Conservation (phyloP, 495 filamentous ascomycete species). For the Lepraria neglecta region DNA sequence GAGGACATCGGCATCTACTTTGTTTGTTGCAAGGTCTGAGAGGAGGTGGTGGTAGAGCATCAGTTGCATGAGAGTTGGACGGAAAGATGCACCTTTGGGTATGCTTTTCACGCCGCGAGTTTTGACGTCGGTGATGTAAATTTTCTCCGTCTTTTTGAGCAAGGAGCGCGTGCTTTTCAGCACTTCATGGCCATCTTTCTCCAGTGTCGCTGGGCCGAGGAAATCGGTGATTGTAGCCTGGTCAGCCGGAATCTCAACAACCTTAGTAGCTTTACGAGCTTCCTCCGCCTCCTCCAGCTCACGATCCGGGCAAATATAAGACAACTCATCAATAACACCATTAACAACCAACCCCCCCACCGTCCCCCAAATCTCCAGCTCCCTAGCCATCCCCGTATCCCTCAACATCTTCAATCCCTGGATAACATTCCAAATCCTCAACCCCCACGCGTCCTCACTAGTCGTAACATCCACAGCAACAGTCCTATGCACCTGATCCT, state of each 20-base stretch:
- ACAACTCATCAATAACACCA: slow-evolving; percentile 84
- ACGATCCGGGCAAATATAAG: slow-evolving; percentile 66
- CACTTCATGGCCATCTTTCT: slow-evolving; percentile 12
- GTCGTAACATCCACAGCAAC: slow-evolving; percentile 65
- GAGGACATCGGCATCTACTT: slow-evolving; percentile 60
- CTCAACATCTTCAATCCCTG: slow-evolving; percentile 74
- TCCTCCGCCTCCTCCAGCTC: slow-evolving; percentile 55
- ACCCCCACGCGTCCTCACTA: slow-evolving; percentile 74
- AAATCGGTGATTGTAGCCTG: slow-evolving; percentile 51
- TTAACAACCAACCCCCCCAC: slow-evolving; percentile 78
- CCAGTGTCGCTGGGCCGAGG: slow-evolving; percentile 24
- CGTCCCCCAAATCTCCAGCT: slow-evolving; percentile 88
- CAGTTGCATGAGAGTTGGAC: slow-evolving; percentile 75
- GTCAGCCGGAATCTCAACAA: slow-evolving; percentile 45
- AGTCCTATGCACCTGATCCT: slow-evolving; percentile 73
- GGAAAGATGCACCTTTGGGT: slow-evolving; percentile 62
- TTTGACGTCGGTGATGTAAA: slow-evolving; percentile 87
- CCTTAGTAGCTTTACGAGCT: slow-evolving; percentile 35
- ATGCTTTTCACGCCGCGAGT: slow-evolving; percentile 59
- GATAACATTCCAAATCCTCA: slow-evolving; percentile 87
- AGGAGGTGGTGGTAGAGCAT: slow-evolving; percentile 90
- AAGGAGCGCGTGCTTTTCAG: slow-evolving; percentile 14
- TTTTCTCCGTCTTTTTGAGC: slow-evolving; percentile 31
- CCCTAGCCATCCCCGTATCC: slow-evolving; percentile 73
- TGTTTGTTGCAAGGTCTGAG: slow-evolving; percentile 60